Percentiles rank a stretch among this genome's conserved stretches.
Evolutionary conservation across 2,329 filamentous ascomycete genomes (phyloP).

Genomic region (Cadophora luteo-olivacea): DNA sequence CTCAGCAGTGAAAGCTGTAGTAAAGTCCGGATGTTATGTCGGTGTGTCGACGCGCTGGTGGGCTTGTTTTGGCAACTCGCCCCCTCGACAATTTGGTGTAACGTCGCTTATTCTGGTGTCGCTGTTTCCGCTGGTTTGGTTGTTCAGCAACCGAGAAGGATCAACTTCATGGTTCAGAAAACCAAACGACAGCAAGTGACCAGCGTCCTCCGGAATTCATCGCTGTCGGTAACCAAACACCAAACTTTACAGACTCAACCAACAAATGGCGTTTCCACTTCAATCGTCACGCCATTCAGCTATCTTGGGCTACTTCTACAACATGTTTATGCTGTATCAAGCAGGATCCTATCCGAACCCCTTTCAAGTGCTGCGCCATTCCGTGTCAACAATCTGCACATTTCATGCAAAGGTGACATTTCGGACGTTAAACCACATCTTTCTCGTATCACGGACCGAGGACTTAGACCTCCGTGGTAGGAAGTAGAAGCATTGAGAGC

Average conservation of each 20-base stretch:
- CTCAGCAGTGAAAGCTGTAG: not conserved
- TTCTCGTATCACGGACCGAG: not conserved
- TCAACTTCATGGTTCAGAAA: not conserved
- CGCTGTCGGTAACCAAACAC: not conserved
- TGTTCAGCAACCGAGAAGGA: not conserved
- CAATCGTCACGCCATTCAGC: not conserved
- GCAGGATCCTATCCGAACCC: not conserved
- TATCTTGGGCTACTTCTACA: not conserved
- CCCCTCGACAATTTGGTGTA: not conserved
- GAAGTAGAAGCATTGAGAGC: not conserved
- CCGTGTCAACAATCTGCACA: not conserved
- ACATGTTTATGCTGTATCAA: not conserved
- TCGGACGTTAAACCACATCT: not conserved
- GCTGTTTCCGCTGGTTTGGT: not conserved
- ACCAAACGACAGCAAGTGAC: not conserved
- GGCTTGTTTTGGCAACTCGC: slow-evolving; percentile 1
- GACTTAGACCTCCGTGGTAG: not conserved
- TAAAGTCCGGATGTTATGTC: not conserved
- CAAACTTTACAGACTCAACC: not conserved
- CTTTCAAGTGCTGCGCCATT: not conserved
- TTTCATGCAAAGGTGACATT: not conserved
- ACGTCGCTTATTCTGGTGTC: slow-evolving; percentile 5
- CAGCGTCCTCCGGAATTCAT: not conserved
- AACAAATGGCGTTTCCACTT: not conserved
- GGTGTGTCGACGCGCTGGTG: not conserved